These are phyloP conservation scores for Zizania palustris DNA, from an alignment of 202 grass and related monocot species.

Conservation along the genomic window DNA sequence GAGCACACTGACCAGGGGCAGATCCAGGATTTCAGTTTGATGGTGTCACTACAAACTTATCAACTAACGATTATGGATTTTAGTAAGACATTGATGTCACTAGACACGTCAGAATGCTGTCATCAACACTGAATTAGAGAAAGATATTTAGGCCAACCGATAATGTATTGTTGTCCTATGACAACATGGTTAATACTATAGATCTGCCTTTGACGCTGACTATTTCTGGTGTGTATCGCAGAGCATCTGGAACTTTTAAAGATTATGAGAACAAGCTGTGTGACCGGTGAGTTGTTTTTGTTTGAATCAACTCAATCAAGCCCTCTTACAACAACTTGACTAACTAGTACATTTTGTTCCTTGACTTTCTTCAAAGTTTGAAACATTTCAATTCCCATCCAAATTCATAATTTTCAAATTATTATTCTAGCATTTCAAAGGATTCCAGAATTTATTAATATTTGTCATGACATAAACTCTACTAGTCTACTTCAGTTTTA, in stretches of 20 bases:
- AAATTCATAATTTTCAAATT: constrained; percentile 9
- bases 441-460: constrained; percentile 15
- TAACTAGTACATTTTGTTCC: background rate
- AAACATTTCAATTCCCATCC: constrained; percentile 30
- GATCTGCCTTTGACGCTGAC: too few relatives aligned
- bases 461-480: background rate
- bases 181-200: too few relatives aligned
- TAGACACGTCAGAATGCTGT: too few relatives aligned
- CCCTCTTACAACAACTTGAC: constrained; percentile 14
- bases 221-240: background rate
- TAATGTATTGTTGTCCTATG: too few relatives aligned
- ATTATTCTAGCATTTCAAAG: background rate
- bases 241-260: constrained; percentile 21
- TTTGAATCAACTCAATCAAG: background rate
- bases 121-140: too few relatives aligned
- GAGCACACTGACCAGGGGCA: too few relatives aligned
- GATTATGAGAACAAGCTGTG: constrained; percentile 27
- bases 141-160: too few relatives aligned
- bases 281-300: constrained; percentile 31
- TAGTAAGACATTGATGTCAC: too few relatives aligned
- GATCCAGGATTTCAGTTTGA: too few relatives aligned
- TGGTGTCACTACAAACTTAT: too few relatives aligned
- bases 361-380: constrained; percentile 13
- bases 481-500: background rate
- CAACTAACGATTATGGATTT: too few relatives aligned